phyloP scores from a whole-genome alignment of 768 basidiomycete species.

The Termitomyces sp. region DNA sequence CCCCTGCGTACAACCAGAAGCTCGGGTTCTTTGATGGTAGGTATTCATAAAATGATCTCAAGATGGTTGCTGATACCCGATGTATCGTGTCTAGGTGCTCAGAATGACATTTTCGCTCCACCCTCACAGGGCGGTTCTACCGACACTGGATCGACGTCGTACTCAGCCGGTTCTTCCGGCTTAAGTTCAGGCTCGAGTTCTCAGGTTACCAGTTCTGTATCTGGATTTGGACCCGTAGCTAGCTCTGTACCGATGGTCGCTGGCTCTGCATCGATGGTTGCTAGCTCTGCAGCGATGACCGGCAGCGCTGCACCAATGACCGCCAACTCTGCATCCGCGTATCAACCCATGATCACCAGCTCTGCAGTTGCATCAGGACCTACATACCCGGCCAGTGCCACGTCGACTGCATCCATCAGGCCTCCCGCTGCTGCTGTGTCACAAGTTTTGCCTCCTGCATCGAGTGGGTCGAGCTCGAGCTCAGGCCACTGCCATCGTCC shows the following conservation, averaged over 20 bases:
- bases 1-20: slow-evolving; percentile 44
- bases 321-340: background rate
- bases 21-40: slow-evolving; percentile 42
- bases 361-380: background rate
- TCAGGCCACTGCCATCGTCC: background rate
- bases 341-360: background rate
- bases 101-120: slow-evolving; percentile 37
- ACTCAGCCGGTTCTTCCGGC: background rate
- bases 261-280: background rate
- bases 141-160: background rate
- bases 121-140: slow-evolving; percentile 2
- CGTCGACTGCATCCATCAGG: background rate
- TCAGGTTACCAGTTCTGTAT: background rate
- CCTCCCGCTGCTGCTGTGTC: background rate
- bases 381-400: background rate
- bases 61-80: background rate
- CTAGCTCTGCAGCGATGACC: background rate
- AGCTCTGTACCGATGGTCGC: background rate
- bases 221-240: background rate
- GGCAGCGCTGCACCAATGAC: background rate
- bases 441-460: background rate
- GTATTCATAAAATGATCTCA: slow-evolving; percentile 4
- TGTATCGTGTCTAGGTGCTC: slow-evolving; percentile 25
- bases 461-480: background rate
- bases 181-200: background rate